These are phyloP conservation scores for Seiridium cupressi DNA, from an alignment of 2,329 filamentous ascomycete genomes.

Conservation along the genomic window DNA sequence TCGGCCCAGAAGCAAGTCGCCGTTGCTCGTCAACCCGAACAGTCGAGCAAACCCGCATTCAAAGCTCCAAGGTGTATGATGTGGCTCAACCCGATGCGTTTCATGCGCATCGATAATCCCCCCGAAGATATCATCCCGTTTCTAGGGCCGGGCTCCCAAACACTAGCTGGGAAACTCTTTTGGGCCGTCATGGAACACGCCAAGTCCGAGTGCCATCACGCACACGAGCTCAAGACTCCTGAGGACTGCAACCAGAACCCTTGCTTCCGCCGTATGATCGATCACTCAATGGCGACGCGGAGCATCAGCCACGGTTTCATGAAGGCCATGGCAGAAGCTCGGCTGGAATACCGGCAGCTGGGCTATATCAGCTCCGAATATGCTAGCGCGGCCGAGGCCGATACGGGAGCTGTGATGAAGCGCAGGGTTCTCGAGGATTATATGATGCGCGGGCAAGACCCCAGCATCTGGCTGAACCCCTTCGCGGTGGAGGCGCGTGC, in stretches of 20 bases:
- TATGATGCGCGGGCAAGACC: conserved; percentile 12
- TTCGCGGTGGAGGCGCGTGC: conserved; percentile 14
- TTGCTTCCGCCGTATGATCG: conserved; percentile 7
- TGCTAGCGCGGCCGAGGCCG: conserved; percentile 6
- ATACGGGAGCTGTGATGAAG: conserved; percentile 9
- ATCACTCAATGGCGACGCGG: conserved; percentile 16
- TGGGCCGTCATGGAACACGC: conserved; percentile 23
- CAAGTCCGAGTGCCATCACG: conserved; percentile 13
- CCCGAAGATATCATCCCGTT: conserved; percentile 20
- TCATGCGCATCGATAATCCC: conserved; percentile 14
- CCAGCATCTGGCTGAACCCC: conserved; percentile 17
- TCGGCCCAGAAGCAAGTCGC: background rate
- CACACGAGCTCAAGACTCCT: conserved; percentile 9
- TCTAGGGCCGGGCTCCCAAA: conserved; percentile 20
- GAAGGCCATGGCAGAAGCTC: conserved; percentile 20
- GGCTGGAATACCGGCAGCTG: conserved; percentile 16
- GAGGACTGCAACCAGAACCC: background rate
- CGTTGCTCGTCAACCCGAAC: background rate
- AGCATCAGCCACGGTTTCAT: conserved; percentile 13
- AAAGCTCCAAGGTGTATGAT: conserved; percentile 14
- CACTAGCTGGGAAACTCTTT: conserved; percentile 23
- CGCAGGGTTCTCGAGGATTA: conserved; percentile 14
- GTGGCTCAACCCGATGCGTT: conserved; percentile 20
- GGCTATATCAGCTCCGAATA: conserved; percentile 13
- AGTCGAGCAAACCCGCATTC: conserved; percentile 7